Evolutionary conservation across 768 basidiomycete species (phyloP), one percentile per base, ranked within the genome.

Genomic region (Pleurotus ostreatus): DNA sequence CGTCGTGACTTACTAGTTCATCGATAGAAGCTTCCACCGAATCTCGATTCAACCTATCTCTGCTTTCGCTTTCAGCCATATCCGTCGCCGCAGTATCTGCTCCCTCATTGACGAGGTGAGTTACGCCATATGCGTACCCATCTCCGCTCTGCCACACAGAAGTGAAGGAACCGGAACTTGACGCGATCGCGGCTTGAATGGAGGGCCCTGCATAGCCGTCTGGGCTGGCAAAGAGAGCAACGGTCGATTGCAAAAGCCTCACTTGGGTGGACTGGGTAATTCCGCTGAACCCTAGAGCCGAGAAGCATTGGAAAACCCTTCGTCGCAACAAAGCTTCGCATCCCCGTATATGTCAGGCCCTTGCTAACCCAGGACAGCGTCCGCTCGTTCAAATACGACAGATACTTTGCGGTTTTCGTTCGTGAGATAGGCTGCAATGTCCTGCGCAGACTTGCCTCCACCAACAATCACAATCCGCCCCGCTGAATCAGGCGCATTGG

Each of bases 91-190:
- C 62, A 37, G 70, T 69, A 30, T 76, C 71, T 52, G 81, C 76
- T 48, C 83, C 78, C 12, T 70, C 66, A 22, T 83, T 68, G 48
- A 84, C 81, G 20, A 86, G 72, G 43, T 80, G 88, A 2, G 92
- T 92, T 2, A 97, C 85, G 0, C 96, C 96, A 70, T 92, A 94
- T 0, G 86, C 95, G 70, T 94, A 96, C 4, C 93, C 92, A 68
- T 98, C 96, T 1, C 80, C 77, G 55, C 83, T 81, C 55, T 88
- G 83, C 96, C 96, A 98, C 11, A 99, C 78, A 13, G 81, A 83
- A 2, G 84, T 85, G 69, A 97, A 95, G 0, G 82, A 76, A 1
- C 94, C 95, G 0, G 90, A 79, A 5, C 86, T 91, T 0, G 91
- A 86, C 0, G 90, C 89, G 60, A 97, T 96, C 0, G 92, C 90